Evolutionary conservation across 208 protist species (phyloP).

Genomic region (Acanthamoeba sp.): DNA sequence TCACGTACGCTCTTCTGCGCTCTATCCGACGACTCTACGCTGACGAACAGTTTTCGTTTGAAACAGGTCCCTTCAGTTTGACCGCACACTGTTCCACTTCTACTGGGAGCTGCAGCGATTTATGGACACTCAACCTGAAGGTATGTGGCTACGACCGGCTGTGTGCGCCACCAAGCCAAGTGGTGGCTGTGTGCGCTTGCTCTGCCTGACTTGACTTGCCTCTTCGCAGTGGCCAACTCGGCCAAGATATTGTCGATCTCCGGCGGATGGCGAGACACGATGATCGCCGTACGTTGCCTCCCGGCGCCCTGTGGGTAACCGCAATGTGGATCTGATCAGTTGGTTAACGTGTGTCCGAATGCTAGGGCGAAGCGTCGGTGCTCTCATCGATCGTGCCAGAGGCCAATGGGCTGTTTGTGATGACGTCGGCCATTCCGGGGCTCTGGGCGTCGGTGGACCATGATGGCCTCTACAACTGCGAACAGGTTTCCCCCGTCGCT

Average conservation of each 20-base stretch:
- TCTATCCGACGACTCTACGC: too few relatives aligned
- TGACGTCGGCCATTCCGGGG: not conserved
- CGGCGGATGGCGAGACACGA: slow-evolving; percentile 24
- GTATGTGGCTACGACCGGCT: not conserved
- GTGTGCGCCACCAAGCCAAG: too few relatives aligned
- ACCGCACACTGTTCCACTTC: not conserved
- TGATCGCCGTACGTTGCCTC: not conserved
- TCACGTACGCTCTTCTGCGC: not conserved
- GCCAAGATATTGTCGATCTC: not conserved
- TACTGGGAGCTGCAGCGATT: not conserved
- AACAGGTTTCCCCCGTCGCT: not conserved
- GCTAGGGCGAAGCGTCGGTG: slow-evolving; percentile 3
- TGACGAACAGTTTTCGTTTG: too few relatives aligned
- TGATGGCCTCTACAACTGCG: slow-evolving; percentile 31
- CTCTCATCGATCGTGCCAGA: slow-evolving; percentile 22
- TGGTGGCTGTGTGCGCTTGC: too few relatives aligned
- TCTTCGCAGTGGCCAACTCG: not conserved
- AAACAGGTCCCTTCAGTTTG: not conserved
- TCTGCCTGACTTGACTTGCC: not conserved
- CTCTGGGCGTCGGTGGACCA: slow-evolving; percentile 26
- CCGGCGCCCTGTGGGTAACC: too few relatives aligned
- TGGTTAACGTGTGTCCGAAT: too few relatives aligned
- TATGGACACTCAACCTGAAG: not conserved
- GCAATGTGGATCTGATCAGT: too few relatives aligned
- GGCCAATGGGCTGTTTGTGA: not conserved